Evolutionary conservation across 768 basidiomycete genomes (phyloP), one percentile per base, ranked within the genome.

Genomic region (Kondoa subrosea): DNA sequence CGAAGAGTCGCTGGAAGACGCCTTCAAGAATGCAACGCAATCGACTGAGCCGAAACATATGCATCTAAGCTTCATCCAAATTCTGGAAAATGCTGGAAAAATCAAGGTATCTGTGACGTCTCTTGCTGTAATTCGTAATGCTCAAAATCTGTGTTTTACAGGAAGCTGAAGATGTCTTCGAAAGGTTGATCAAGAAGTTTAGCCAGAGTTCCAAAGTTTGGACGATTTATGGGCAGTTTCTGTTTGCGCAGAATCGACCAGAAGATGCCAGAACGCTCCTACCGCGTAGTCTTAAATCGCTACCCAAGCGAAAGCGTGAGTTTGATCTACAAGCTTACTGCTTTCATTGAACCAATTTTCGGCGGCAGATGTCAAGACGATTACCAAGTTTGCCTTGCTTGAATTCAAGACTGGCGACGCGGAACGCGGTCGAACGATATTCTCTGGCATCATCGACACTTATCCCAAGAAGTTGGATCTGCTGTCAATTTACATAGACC

Each of bases 401-500:
- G 95, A 99, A 76, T 99, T 96, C 78, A 92, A 87, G 76, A 80
- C 86, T 32, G 95, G 91, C 1, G 95, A 97, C 72, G 81, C 89
- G 1, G 95, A 99, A 76, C 85, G 95, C 60, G 95, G 92, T 31
- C 88, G 87, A 76, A 99, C 93, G 0, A 81, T 99, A 64, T 96
- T 95, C 69, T 93, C 97, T 75, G 95, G 93, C 57, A 89, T 99
- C 71, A 80, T 97, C 57, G 92, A 95, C 77, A 89, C 88, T 16
- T 91, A 96, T 79, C 87, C 91, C 2, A 96, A 92, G 78, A 84
- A 90, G 66, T 87, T 91, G 82, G 91, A 97, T 74, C 79, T 96
- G 62, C 97, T 95, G 93, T 87, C 86, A 56, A 80, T 96, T 63
- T 99, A 99, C 78, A 86, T 96, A 77, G 95, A 99, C 76, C 92